Evolutionary conservation across 1,284 basidiomycete genomes (phyloP), one percentile per base, ranked within the genome.

Genomic region (Marasmius sp.): DNA sequence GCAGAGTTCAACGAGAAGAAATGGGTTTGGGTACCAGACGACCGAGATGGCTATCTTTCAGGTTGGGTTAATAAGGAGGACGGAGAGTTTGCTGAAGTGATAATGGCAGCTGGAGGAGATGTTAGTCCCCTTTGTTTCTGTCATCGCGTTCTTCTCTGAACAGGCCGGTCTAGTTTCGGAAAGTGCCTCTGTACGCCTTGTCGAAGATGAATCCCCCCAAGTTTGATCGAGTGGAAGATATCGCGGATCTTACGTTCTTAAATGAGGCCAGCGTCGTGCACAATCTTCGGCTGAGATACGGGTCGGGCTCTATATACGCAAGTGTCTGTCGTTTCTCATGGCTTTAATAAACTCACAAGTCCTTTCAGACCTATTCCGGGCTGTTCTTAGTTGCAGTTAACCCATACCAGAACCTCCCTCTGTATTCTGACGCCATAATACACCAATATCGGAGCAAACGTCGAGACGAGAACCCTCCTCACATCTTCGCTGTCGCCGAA

Each of bases 201-300:
- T 94, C 90, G 68, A 95, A 95, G 80, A 96, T 97, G 93, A 99
- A 99, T 71, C 97, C 97, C 12, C 97, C 97, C 50, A 97, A 98
- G 78, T 99, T 99, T 74, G 96, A 99, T 77, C 88, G 94, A 53
- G 96, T 95, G 2, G 95, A 97, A 68, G 97, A 99, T 77, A 99
- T 99, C 69, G 97, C 97, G 51, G 96, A 99, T 77, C 82, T 99
- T 65, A 99, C 97, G 1, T 98, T 96, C 77, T 81, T 99, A 64
- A 99, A 99, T 74, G 97, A 99, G 82, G 96, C 97, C 10, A 96
- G 94, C 69, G 97, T 99, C 36, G 96, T 99, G 27, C 95, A 99
- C 74, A 98, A 99, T 77, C 85, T 99, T 38, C 85, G 95, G 64
- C 79, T 95, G 68, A 85, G 97, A 72, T 99, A 97, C 76, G 92